Percentiles rank a stretch among this genome's conserved stretches.
Evolutionary conservation across 192 early-diverging fungal genomes (phyloP).

Genomic region (Coemansia furcata): DNA sequence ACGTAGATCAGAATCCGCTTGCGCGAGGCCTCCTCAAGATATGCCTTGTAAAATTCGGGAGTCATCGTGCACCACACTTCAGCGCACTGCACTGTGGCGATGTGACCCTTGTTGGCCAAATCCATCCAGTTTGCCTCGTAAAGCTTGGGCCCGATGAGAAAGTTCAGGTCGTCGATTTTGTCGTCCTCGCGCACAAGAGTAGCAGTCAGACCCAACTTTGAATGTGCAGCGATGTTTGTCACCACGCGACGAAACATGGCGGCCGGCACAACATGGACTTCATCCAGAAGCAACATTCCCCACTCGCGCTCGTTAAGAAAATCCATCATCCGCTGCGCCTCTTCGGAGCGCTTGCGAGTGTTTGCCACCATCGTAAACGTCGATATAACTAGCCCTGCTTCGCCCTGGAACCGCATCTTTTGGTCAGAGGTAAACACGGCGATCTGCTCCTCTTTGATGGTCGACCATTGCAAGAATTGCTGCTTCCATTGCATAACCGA

Average conservation of each 20-base stretch:
- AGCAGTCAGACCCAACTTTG: slow-evolving; percentile 96
- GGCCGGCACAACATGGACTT: slow-evolving; percentile 98
- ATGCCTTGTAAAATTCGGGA: slow-evolving; percentile 92
- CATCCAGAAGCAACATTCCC: slow-evolving; percentile 96
- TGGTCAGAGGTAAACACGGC: slow-evolving; percentile 91
- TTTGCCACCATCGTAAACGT: slow-evolving; percentile 98
- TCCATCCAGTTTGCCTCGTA: slow-evolving; percentile 99
- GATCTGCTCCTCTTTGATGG: slow-evolving; percentile 87
- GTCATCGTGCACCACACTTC: slow-evolving; percentile 99
- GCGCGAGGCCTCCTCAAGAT: slow-evolving; percentile 75
- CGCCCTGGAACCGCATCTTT: slow-evolving; percentile 86
- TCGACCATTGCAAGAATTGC: slow-evolving; percentile 96
- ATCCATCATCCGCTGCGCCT: slow-evolving; percentile 94
- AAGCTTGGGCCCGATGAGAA: slow-evolving; percentile 97
- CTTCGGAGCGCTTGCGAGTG: slow-evolving; percentile 88
- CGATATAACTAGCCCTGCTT: slow-evolving; percentile 91
- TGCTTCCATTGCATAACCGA: slow-evolving; percentile 98
- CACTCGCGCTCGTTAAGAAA: slow-evolving; percentile 89
- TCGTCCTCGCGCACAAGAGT: slow-evolving; percentile 98
- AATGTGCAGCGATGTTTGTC: slow-evolving; percentile 86
- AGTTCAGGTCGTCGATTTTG: slow-evolving; percentile 96
- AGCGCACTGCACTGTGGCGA: slow-evolving; percentile 97
- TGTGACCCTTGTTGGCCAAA: slow-evolving; percentile 91
- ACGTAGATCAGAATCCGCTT: slow-evolving; percentile 85
- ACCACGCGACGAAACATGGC: slow-evolving; percentile 95